phyloP scores from a whole-genome alignment of 768 basidiomycete genomes.

The Suillus decipiens region DNA sequence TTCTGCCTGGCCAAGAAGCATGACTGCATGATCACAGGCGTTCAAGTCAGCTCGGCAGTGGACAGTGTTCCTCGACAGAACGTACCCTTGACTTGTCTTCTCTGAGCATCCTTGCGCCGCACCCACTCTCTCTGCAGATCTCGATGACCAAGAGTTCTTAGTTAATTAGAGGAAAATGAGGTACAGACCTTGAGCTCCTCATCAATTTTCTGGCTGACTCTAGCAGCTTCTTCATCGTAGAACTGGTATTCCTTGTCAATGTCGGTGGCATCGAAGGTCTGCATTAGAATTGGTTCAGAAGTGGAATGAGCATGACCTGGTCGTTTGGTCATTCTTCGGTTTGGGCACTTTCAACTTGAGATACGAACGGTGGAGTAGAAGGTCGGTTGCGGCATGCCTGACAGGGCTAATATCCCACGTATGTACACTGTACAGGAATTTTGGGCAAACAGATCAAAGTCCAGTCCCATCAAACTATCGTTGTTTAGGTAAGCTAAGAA shows the following conservation, averaged over 20 bases:
- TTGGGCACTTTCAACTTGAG: conserved; percentile 12
- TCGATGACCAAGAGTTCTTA: background rate
- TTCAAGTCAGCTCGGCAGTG: conserved; percentile 12
- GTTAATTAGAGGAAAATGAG: conserved; percentile 3
- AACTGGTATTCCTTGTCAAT: conserved; percentile 30
- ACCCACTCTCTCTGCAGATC: conserved; percentile 48
- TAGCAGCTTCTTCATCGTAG: conserved; percentile 47
- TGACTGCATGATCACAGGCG: conserved; percentile 41
- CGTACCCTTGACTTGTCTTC: conserved; percentile 56
- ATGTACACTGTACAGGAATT: conserved; percentile 28
- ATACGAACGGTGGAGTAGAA: conserved; percentile 22
- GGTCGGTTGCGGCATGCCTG: conserved; percentile 32
- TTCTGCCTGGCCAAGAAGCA: conserved; percentile 80
- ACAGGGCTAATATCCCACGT: conserved; percentile 34
- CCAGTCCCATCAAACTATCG: conserved; percentile 31
- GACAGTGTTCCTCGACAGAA: conserved; percentile 6
- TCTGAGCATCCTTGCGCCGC: conserved; percentile 45
- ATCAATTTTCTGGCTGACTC: conserved; percentile 54
- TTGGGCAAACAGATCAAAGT: conserved; percentile 34
- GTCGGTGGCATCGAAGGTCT: conserved; percentile 31
- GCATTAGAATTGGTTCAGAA: conserved; percentile 34
- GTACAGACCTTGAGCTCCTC: conserved; percentile 52
- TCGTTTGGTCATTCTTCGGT: conserved; percentile 29
- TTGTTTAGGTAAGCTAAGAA: conserved; percentile 8
- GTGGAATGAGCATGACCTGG: conserved; percentile 30